Evolutionary conservation across 768 basidiomycete species (phyloP), one percentile per base, ranked within the genome.

Genomic region (Porphyrellus cyaneotinctus): DNA sequence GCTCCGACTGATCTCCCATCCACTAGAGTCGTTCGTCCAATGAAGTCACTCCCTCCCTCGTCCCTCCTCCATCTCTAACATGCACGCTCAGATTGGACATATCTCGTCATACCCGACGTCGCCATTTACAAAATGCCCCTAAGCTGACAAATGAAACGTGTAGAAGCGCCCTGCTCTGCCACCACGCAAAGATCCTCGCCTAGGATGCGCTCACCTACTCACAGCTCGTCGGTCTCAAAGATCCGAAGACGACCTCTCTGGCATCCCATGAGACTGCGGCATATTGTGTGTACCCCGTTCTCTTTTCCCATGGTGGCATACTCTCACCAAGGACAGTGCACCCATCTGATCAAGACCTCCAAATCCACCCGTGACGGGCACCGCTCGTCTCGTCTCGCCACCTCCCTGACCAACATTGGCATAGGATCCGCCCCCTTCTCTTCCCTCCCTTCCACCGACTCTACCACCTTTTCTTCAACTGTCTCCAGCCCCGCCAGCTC

Each of bases 331-430:
- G 26, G 10, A 26, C 56, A 92, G 89, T 2, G 84, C 18, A 89
- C 85, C 2, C 80, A 88, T 10, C 78, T 91, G 43, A 82, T 91
- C 60, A 91, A 91, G 61, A 82, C 81, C 3, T 88, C 88, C 22
- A 88, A 86, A 59, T 72, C 75, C 2, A 66, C 71, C 2, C 74
- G 70, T 62, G 79, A 71, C 47, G 62, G 57, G 39, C 49, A 61
- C 41, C 74, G 35, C 33, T 79, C 45, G 51, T 76, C 70, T 14
- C 48, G 62, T 26, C 14, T 57, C 26, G 18, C 58, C 48, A 47
- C 59, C 8, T 49, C 66, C 1, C 22, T 50, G 6, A 20, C 62
- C 1, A 65, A 54, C 33, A 61, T 72, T 24, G 65, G 68, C 6
- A n/a, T n/a, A n/a, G n/a, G n/a, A n/a, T 78, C 82, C 0, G 71